These are phyloP conservation scores for Hypomontagnella submonticulosa DNA, from an alignment of 495 filamentous ascomycete genomes.

Conservation along the genomic window DNA sequence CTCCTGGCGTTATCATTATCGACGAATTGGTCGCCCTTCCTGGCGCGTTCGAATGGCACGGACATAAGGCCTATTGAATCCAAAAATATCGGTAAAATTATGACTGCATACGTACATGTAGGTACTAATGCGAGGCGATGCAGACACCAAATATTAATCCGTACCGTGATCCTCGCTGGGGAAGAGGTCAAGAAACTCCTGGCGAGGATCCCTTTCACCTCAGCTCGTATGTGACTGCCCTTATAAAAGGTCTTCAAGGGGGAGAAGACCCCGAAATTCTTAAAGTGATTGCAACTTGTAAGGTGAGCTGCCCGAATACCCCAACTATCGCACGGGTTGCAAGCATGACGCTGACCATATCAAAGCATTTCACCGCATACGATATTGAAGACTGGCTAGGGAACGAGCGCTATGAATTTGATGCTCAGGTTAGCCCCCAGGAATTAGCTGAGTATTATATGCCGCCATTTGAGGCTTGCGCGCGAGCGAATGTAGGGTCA, in stretches of 20 bases:
- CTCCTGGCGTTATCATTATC: too few species aligned
- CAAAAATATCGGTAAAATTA: too few species aligned
- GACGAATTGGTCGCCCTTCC: background rate
- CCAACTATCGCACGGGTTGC: background rate
- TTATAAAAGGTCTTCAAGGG: conserved; percentile 69
- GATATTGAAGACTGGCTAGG: conserved; percentile 67
- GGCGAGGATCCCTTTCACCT: conserved; percentile 69
- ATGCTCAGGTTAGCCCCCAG: conserved; percentile 63
- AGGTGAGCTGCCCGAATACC: conserved; percentile 14
- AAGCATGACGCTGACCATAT: conserved; percentile 1
- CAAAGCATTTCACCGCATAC: conserved; percentile 67
- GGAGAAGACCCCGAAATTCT: conserved; percentile 50
- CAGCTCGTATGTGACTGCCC: conserved; percentile 63
- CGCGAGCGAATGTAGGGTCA: conserved; percentile 62
- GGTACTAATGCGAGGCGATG: conserved; percentile 1
- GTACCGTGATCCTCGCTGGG: conserved; percentile 69
- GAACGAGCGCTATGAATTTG: conserved; percentile 63
- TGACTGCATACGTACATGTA: background rate
- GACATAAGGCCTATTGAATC: too few species aligned
- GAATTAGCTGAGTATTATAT: conserved; percentile 67
- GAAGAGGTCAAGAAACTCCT: conserved; percentile 68
- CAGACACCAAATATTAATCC: conserved; percentile 70
- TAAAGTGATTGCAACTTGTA: conserved; percentile 68
- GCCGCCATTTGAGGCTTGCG: conserved; percentile 60
- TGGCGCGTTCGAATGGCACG: too few species aligned